These are phyloP conservation scores for Candida sp. DNA, from an alignment of 1,139 yeast genomes.

Conservation along the genomic window DNA sequence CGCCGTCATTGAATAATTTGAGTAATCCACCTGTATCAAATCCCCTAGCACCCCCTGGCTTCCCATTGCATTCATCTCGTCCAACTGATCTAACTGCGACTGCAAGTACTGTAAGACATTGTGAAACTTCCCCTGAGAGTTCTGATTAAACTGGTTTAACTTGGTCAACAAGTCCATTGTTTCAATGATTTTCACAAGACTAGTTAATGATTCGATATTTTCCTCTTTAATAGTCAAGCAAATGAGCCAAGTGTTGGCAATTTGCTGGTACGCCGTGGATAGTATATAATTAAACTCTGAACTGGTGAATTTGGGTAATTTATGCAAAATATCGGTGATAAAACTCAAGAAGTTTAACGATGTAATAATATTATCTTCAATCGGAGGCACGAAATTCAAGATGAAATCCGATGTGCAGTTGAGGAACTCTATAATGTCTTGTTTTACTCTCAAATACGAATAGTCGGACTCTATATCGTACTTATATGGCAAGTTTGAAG, in stretches of 20 bases:
- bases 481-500: constrained; percentile 61
- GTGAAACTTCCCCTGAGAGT: constrained; percentile 48
- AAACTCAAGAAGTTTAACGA: constrained; percentile 68
- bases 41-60: constrained; percentile 28
- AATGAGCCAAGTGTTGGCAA: constrained; percentile 73
- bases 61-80: constrained; percentile 16
- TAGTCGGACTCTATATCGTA: constrained; percentile 77
- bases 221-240: constrained; percentile 43
- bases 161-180: constrained; percentile 40
- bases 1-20: constrained; percentile 31
- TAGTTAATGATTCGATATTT: constrained; percentile 1
- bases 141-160: constrained; percentile 56
- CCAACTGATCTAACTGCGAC: constrained; percentile 30
- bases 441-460: constrained; percentile 81
- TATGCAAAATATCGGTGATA: constrained; percentile 61
- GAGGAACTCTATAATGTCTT: constrained; percentile 70
- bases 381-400: constrained; percentile 76
- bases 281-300: constrained; percentile 72
- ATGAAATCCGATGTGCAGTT: constrained; percentile 78
- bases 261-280: constrained; percentile 73
- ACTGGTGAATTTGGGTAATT: constrained; percentile 70
- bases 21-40: constrained; percentile 44
- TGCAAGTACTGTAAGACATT: constrained; percentile 46
- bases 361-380: constrained; percentile 52
- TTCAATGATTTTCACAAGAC: constrained; percentile 22